A percentile compares a stretch with the other conserved stretches of the same genome.
These are phyloP conservation scores for Seiridium cupressi DNA, from an alignment of 2,329 filamentous ascomycete genomes.

Conservation along the genomic window DNA sequence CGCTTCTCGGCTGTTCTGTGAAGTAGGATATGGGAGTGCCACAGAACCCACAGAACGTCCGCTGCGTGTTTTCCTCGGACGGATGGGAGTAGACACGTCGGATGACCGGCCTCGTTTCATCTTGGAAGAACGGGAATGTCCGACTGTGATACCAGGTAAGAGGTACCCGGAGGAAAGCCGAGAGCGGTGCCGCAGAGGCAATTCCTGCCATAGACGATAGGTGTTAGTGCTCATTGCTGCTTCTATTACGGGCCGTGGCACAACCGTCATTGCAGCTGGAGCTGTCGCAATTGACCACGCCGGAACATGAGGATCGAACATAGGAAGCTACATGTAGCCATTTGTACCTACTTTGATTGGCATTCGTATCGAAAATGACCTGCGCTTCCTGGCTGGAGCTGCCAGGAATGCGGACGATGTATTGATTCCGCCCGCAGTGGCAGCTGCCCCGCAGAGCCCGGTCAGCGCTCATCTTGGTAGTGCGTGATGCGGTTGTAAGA, in stretches of 20 bases:
- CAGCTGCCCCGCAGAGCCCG: conserved; percentile 72
- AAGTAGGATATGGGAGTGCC: conserved; percentile 83
- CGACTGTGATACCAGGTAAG: conserved; percentile 76
- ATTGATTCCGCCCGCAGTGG: conserved; percentile 82
- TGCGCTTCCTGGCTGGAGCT: conserved; percentile 55
- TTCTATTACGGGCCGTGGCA: not conserved
- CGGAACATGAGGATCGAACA: not conserved
- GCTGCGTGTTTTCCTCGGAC: conserved; percentile 57
- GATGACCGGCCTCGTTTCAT: conserved; percentile 70
- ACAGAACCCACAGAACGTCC: conserved; percentile 89
- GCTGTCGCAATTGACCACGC: too few species aligned
- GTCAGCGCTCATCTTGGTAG: conserved; percentile 41
- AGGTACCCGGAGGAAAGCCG: conserved; percentile 81
- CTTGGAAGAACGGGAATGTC: conserved; percentile 72
- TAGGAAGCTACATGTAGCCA: too few species aligned
- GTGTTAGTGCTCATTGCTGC: not conserved
- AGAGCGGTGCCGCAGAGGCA: conserved; percentile 69
- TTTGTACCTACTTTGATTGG: conserved; percentile 65
- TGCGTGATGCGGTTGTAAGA: too few species aligned
- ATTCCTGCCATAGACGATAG: conserved; percentile 47
- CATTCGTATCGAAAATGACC: conserved; percentile 73
- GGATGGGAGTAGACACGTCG: conserved; percentile 64
- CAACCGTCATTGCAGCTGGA: too few species aligned
- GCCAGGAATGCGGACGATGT: conserved; percentile 69
- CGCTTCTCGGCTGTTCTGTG: conserved; percentile 68